phyloP scores from a whole-genome alignment of 345 rosid genomes.

The Populus davidiana region DNA sequence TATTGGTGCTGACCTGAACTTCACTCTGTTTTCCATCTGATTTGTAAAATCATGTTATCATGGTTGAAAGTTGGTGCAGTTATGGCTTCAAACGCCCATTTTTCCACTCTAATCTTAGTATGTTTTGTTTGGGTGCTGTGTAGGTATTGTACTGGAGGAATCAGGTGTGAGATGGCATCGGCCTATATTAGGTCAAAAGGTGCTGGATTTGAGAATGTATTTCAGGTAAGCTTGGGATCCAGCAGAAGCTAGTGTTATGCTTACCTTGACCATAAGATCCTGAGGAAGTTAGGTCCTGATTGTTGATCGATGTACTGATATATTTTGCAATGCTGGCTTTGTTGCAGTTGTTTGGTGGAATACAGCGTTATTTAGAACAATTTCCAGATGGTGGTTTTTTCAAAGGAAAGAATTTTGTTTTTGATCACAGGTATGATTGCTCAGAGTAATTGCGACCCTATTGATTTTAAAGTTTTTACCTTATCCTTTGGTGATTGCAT shows the following conservation, averaged over 20 bases:
- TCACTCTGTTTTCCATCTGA: not conserved
- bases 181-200: constrained; percentile 92
- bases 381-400: constrained; percentile 88
- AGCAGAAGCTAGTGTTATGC: not conserved
- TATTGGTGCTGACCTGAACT: not conserved
- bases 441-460: not conserved
- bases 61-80: not conserved
- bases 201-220: constrained; percentile 75
- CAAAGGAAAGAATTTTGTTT: constrained; percentile 93
- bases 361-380: constrained; percentile 89
- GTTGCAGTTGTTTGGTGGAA: constrained; percentile 88
- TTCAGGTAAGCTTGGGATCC: constrained; percentile 50
- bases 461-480: not conserved
- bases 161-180: constrained; percentile 98
- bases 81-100: not conserved
- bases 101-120: not conserved
- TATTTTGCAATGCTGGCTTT: constrained; percentile 16
- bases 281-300: not conserved
- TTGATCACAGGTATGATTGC: constrained; percentile 75
- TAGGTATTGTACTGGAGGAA: constrained; percentile 99
- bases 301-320: constrained; percentile 8
- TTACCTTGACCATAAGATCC: constrained; percentile 4
- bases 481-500: not conserved
- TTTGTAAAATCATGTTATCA: not conserved
- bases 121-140: constrained; percentile 5